A percentile compares a stretch with the other conserved stretches of the same genome.
Conservation (phyloP, 2,329 filamentous ascomycete species). For the Aspergillus bombycis region DNA sequence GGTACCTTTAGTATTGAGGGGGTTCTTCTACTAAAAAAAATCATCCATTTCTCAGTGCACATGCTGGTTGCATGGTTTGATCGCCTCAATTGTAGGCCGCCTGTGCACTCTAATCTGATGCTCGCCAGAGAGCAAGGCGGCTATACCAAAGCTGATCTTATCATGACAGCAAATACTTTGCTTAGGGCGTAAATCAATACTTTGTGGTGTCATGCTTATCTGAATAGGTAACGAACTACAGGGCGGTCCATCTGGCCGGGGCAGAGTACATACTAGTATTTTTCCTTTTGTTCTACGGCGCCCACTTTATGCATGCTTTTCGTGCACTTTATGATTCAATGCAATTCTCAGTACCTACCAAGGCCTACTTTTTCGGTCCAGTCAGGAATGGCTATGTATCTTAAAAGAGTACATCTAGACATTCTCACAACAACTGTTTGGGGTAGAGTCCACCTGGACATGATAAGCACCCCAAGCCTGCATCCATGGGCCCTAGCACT, state of each 20-base stretch:
- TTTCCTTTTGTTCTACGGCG: not conserved
- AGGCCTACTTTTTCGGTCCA: not conserved
- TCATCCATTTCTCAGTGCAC: not conserved
- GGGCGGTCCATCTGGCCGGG: not conserved
- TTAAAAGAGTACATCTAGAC: not conserved
- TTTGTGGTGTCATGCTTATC: not conserved
- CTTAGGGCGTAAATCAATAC: not conserved
- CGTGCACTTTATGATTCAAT: not conserved
- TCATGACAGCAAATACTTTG: not conserved
- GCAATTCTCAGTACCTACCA: conserved; percentile 7
- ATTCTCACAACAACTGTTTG: conserved; percentile 16
- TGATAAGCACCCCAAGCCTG: conserved; percentile 31
- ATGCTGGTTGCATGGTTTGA: not conserved
- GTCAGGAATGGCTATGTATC: not conserved
- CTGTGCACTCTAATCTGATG: not conserved
- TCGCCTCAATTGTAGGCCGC: not conserved
- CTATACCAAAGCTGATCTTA: not conserved
- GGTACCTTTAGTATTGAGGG: not conserved
- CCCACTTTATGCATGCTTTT: not conserved
- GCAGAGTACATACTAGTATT: not conserved
- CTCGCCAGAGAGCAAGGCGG: not conserved
- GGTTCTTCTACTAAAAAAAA: not conserved
- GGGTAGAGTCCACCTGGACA: conserved; percentile 15
- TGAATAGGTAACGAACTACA: too few species aligned
- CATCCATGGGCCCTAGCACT: conserved; percentile 20